phyloP scores from a whole-genome alignment of 495 filamentous ascomycete genomes.

The Neurospora sp. region DNA sequence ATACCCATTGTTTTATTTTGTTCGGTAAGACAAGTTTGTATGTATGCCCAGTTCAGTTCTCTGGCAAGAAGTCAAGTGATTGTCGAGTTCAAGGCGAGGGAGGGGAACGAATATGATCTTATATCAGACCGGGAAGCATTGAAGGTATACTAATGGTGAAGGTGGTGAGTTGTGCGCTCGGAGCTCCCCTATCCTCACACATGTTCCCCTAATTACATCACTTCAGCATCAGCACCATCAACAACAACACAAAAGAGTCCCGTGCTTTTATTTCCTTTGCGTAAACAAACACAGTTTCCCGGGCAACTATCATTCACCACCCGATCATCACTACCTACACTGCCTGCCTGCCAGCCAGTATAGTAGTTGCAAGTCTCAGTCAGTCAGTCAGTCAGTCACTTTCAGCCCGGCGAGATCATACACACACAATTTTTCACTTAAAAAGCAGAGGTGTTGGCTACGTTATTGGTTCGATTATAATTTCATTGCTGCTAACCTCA shows the following conservation, averaged over 20 bases:
- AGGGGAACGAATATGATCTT: background rate
- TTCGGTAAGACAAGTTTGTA: background rate
- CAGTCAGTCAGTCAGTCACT: background rate
- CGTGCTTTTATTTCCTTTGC: background rate
- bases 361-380: too few species aligned
- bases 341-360: too few species aligned
- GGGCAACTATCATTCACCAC: background rate
- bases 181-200: background rate
- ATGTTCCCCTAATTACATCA: background rate
- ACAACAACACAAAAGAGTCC: background rate
- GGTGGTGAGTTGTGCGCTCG: background rate
- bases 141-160: background rate
- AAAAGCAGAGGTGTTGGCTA: background rate
- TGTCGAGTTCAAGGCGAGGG: background rate
- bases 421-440: background rate
- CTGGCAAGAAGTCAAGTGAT: background rate
- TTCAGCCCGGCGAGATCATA: background rate
- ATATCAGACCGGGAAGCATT: background rate
- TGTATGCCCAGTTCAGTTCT: background rate
- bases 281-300: background rate
- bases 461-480: background rate
- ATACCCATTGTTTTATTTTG: conserved; percentile 2
- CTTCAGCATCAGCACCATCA: background rate
- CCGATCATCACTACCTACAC: too few species aligned
- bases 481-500: background rate